phyloP scores from a whole-genome alignment of 768 basidiomycete species.

The Trametes cinnabarina region DNA sequence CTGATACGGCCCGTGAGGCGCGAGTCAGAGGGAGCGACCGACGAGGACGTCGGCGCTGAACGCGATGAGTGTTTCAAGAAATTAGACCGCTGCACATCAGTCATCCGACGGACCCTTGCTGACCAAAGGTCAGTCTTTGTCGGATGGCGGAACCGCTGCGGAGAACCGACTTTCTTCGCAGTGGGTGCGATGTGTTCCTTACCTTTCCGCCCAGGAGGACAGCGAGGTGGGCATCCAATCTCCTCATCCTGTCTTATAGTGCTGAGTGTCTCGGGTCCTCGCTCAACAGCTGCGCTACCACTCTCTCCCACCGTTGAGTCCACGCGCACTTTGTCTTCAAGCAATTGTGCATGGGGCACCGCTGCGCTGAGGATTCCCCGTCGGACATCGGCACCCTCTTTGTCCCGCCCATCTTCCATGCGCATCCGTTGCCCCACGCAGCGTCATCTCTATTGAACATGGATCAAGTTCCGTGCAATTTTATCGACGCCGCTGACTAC shows the following conservation, averaged over 20 bases:
- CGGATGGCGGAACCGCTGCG: not conserved
- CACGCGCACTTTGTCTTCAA: no score
- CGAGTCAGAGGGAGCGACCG: not conserved
- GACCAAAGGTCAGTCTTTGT: not conserved
- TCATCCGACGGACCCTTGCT: not conserved
- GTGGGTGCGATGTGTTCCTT: not conserved
- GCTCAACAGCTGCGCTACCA: not conserved
- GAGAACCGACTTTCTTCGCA: not conserved
- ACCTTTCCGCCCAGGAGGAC: not conserved
- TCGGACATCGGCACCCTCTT: not conserved
- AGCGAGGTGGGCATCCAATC: not conserved
- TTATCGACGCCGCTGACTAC: no score
- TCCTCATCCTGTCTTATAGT: not conserved
- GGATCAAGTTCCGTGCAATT: no score
- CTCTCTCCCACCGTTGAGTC: not conserved
- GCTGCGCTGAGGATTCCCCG: not conserved
- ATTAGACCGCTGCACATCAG: not conserved
- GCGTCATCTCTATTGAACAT: not conserved
- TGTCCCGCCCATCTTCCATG: not conserved
- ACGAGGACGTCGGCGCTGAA: not conserved
- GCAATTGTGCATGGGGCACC: not conserved
- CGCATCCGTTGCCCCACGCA: not conserved
- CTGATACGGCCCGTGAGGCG: not conserved
- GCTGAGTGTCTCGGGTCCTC: not conserved
- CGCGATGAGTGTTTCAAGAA: not conserved